Base-by-base conservation (phyloP, 1,284 basidiomycete genomes). In the Anthracocystis walkeri region DNA sequence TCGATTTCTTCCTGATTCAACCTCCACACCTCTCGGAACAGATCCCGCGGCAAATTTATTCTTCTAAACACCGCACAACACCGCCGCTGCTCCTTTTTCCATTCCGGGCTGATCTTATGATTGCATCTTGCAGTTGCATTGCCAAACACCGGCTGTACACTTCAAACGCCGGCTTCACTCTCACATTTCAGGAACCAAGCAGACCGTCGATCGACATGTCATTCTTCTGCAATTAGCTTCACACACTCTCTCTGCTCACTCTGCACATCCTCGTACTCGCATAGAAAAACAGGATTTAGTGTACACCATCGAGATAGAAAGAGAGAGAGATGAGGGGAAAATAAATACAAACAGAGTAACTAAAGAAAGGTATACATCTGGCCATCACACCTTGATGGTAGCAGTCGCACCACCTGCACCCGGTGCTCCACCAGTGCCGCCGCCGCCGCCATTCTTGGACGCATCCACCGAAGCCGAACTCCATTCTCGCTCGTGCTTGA, bases 401-500 rank as follows among this genome's bases (percentile, higher is more conserved):
- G 45, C 55, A 21, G 21, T n/a, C 2, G 46, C 46, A n/a, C 45
- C 45, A 48, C 45, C 11, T n/a, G 45, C 55, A 8, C 29, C 54
- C 12, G 38, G 6, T 6, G 21, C 40, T 1, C 20, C 44, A 1
- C 16, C 18, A 4, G 42, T 14, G 21, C 31, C 14, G 46, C 46
- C 27, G 23, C 44, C 44, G 29, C 27, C 23, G 5, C 23, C 45
- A 27, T 46, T 27, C 55, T 57, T 58, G 21, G 12, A 7, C 2
- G 21, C 55, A 41, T 48, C 46, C 2, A 45, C 70, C 8, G 57
- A 57, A 33, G 65, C 52, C 11, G 56, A 23, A 33, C 65, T 68
- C 71, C 71, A 68, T 18, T 74, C 71, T 0, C 71, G 48, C 33
- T 74, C 65, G 58, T 68, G 71, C 35, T 65, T 68, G 27, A 54